Evolutionary conservation across 2,329 filamentous ascomycete genomes (phyloP).

Genomic region (Pseudogymnoascus sp.): DNA sequence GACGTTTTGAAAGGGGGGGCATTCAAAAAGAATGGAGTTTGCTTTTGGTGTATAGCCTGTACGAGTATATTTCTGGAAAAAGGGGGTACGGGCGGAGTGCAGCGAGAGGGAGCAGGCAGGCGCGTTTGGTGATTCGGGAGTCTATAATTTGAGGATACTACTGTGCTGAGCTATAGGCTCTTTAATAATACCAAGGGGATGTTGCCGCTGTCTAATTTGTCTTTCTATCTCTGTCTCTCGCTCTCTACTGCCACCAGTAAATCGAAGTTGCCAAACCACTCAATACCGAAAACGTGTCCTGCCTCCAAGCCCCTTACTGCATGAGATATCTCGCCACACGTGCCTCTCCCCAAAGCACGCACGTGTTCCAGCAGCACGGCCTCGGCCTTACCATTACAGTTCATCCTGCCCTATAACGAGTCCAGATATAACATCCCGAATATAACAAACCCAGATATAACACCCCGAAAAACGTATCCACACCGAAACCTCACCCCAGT

Average conservation of each 20-base stretch:
- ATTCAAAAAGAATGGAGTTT: background rate
- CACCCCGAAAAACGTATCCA: background rate
- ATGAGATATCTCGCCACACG: background rate
- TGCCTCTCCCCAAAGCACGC: background rate
- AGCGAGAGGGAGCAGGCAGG: background rate
- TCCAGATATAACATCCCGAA: background rate
- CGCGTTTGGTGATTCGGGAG: background rate
- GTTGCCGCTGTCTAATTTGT: background rate
- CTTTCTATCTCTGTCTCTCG: background rate
- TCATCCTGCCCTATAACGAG: background rate
- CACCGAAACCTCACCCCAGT: background rate
- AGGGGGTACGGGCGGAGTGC: background rate
- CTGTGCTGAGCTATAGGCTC: background rate
- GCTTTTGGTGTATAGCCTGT: background rate
- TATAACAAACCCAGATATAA: background rate
- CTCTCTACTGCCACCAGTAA: background rate
- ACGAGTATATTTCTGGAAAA: constrained; percentile 2
- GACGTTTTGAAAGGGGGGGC: background rate
- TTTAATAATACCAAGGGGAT: background rate
- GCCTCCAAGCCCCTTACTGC: no score
- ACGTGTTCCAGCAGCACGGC: background rate
- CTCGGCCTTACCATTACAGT: background rate
- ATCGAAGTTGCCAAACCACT: background rate
- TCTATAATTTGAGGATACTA: background rate
- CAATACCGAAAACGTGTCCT: background rate